Percentiles rank a stretch among this genome's conserved stretches.
phyloP scores from a whole-genome alignment of 2,329 filamentous ascomycete species.

The Colletotrichum chrysophilum region DNA sequence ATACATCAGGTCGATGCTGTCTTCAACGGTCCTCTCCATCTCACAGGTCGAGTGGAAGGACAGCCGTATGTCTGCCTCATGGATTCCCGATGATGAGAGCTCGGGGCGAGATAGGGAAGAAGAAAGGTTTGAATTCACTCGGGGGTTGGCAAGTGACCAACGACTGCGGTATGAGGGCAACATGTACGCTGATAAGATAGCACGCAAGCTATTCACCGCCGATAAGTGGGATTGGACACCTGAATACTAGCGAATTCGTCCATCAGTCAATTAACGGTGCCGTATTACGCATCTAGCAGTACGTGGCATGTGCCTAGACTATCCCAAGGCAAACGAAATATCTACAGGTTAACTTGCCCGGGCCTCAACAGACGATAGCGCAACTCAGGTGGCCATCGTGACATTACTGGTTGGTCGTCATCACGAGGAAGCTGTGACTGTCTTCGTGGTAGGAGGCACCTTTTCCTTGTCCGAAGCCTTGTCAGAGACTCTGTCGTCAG shows the following conservation, averaged over 20 bases:
- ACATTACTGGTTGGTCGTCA: too few species aligned
- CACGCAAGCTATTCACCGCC: constrained; percentile 60
- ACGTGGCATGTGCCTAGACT: not conserved
- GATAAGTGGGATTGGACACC: constrained; percentile 66
- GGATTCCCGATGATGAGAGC: constrained; percentile 32
- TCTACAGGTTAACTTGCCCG: not conserved
- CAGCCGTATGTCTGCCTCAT: constrained; percentile 43
- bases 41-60: constrained; percentile 51
- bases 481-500: not conserved
- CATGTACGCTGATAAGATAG: constrained; percentile 56
- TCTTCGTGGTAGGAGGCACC: not conserved
- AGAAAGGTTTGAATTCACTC: constrained; percentile 53
- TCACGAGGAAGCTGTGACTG: not conserved
- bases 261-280: not conserved
- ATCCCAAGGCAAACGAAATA: not conserved
- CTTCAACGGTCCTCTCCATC: constrained; percentile 49
- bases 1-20: constrained; percentile 63
- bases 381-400: not conserved
- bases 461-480: not conserved
- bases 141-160: constrained; percentile 54
- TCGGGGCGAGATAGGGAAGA: not conserved
- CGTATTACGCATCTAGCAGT: not conserved
- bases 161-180: constrained; percentile 53
- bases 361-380: not conserved
- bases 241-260: constrained; percentile 31